These are phyloP conservation scores for Erodium chrysanthum DNA, from an alignment of 441 rosid species.

Conservation along the genomic window DNA sequence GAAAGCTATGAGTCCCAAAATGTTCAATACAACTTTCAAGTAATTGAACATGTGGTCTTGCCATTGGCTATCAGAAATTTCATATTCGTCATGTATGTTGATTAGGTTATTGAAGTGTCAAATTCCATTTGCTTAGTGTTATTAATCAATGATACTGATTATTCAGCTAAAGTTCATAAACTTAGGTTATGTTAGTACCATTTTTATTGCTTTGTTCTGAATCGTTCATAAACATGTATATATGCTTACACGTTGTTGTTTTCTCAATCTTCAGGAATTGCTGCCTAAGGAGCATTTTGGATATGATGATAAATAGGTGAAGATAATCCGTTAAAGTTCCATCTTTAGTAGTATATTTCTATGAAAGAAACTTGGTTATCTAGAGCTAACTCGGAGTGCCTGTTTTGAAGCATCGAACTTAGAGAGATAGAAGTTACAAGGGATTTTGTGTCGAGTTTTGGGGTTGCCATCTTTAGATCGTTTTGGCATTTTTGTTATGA, in stretches of 20 bases:
- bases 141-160: too few species aligned
- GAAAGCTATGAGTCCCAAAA: too few species aligned
- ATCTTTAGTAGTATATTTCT: too few species aligned
- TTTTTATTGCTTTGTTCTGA: too few species aligned
- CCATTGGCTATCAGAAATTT: too few species aligned
- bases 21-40: too few species aligned
- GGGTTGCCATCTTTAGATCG: slow-evolving; percentile 29
- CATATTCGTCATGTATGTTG: too few species aligned
- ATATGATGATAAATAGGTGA: slow-evolving; percentile 35
- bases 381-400: slow-evolving; percentile 48
- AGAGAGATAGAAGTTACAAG: slow-evolving; percentile 36
- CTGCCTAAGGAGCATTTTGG: slow-evolving; percentile 59
- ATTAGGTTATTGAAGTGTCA: too few species aligned
- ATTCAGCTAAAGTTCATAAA: too few species aligned
- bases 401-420: slow-evolving; percentile 19
- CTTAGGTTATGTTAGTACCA: too few species aligned
- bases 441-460: slow-evolving; percentile 63
- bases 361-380: slow-evolving; percentile 35
- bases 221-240: background rate
- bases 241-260: background rate
- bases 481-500: slow-evolving; percentile 23
- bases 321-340: slow-evolving; percentile 39
- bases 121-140: too few species aligned
- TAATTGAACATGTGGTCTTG: too few species aligned
- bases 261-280: slow-evolving; percentile 56